phyloP scores from a whole-genome alignment of 805 yeast species.

The Martiniozyma abietophila region DNA sequence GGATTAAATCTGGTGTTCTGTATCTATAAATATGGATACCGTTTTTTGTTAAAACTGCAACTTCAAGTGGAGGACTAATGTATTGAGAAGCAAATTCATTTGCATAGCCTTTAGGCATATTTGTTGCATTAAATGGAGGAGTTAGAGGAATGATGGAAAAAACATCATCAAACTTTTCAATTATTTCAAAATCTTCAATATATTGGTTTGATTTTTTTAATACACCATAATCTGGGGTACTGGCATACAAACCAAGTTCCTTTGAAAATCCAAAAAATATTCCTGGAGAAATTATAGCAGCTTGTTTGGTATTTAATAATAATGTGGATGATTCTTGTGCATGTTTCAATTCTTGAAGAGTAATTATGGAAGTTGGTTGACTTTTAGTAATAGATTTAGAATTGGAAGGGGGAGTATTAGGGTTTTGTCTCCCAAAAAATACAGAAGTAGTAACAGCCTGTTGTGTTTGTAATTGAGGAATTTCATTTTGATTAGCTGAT shows the following conservation, averaged over 20 bases:
- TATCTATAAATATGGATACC: slow-evolving; percentile 72
- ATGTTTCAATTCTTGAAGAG: slow-evolving; percentile 33
- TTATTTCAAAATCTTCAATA: slow-evolving; percentile 73
- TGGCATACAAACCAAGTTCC: slow-evolving; percentile 48
- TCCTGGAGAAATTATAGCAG: slow-evolving; percentile 75
- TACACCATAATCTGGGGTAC: slow-evolving; percentile 81
- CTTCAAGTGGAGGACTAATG: slow-evolving; percentile 50
- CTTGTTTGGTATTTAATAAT: slow-evolving; percentile 45
- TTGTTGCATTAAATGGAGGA: slow-evolving; percentile 60
- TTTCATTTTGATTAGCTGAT: slow-evolving; percentile 1
- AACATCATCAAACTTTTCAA: slow-evolving; percentile 45
- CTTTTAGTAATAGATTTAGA: slow-evolving; percentile 19
- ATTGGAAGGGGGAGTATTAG: neutral
- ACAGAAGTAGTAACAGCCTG: slow-evolving; percentile 4
- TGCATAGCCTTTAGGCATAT: slow-evolving; percentile 72
- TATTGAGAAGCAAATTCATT: slow-evolving; percentile 86
- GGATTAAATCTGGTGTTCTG: slow-evolving; percentile 70
- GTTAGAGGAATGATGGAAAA: slow-evolving; percentile 69
- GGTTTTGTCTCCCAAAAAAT: neutral
- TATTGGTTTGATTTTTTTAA: slow-evolving; percentile 63
- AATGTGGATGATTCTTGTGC: slow-evolving; percentile 49
- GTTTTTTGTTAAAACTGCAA: slow-evolving; percentile 75
- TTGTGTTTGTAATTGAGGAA: slow-evolving; percentile 5
- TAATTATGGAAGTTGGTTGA: slow-evolving; percentile 20
- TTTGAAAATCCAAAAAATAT: slow-evolving; percentile 59